A percentile compares a stretch with the other conserved stretches of the same genome.
These are phyloP conservation scores for Phyllosticta paracitricarpa DNA, from an alignment of 2,329 filamentous ascomycete species.

Conservation along the genomic window DNA sequence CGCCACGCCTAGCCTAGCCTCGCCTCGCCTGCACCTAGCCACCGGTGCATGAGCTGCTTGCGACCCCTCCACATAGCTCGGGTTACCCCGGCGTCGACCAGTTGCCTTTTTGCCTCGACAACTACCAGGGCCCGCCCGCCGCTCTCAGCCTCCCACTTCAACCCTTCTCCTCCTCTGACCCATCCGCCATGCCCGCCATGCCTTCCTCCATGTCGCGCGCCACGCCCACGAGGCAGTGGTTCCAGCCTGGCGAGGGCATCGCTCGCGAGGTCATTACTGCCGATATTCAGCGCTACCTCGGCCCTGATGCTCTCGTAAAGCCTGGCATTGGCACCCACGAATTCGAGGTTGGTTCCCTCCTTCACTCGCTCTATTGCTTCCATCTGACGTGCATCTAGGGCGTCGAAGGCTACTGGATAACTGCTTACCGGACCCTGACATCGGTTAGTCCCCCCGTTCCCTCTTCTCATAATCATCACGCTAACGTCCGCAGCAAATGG, in stretches of 20 bases:
- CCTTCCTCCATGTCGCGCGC: constrained; percentile 14
- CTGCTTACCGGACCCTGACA: constrained; percentile 41
- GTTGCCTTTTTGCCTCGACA: neutral
- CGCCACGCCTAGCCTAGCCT: neutral
- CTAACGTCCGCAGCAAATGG: constrained; percentile 33
- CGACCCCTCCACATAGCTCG: neutral
- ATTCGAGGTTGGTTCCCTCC: constrained; percentile 30
- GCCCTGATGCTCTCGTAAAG: constrained; percentile 40
- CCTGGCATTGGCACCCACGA: constrained; percentile 36
- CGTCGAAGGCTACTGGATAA: constrained; percentile 41
- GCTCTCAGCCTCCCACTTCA: neutral
- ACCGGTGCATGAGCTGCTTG: neutral
- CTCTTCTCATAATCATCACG: neutral
- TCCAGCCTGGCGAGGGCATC: constrained; percentile 40
- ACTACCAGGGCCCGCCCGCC: neutral
- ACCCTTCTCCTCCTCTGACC: neutral
- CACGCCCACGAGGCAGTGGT: constrained; percentile 35
- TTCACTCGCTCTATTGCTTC: constrained; percentile 5
- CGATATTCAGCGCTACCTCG: constrained; percentile 43
- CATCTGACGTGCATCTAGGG: constrained; percentile 22
- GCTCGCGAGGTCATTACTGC: constrained; percentile 42
- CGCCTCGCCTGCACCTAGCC: neutral
- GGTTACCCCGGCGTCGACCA: neutral
- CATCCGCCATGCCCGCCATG: constrained; percentile 14
- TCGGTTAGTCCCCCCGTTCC: constrained; percentile 27